Conservation (phyloP, 2,329 filamentous ascomycete genomes). For the Aspergillus uvarum region DNA sequence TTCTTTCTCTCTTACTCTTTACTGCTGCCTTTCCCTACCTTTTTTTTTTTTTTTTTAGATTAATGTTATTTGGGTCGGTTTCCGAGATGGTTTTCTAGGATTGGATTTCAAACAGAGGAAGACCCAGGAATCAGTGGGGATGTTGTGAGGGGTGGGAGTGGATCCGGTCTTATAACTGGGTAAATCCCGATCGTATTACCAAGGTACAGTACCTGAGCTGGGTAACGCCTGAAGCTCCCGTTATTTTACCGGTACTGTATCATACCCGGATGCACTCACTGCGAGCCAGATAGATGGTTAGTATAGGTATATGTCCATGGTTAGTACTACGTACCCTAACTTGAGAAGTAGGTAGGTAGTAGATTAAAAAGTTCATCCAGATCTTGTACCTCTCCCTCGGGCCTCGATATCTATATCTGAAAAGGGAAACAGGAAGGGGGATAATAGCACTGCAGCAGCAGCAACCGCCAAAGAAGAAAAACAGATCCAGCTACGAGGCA, state of each 20-base stretch:
- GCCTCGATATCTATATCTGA: not conserved
- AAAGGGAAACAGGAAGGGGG: not conserved
- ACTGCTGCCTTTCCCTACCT: constrained; percentile 6
- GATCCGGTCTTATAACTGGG: constrained; percentile 7
- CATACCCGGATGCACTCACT: not conserved
- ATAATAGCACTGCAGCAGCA: not conserved
- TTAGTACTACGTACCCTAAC: too few species aligned
- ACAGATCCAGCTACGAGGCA: not conserved
- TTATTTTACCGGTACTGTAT: constrained; percentile 5
- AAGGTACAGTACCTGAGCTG: not conserved
- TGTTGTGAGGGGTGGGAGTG: constrained; percentile 13
- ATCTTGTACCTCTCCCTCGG: not conserved
- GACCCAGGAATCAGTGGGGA: constrained; percentile 21
- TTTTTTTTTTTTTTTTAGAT: constrained; percentile 10
- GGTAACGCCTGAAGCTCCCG: not conserved
- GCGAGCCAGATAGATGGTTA: not conserved
- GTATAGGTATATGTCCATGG: too few species aligned
- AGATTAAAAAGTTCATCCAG: not conserved
- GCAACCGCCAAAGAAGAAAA: not conserved
- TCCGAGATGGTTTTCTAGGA: constrained; percentile 24
- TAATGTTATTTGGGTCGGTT: constrained; percentile 2
- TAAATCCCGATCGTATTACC: constrained; percentile 4
- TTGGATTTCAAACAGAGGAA: constrained; percentile 13
- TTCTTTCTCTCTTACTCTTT: not conserved
- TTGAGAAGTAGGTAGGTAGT: not conserved